Evolutionary conservation across 2,329 filamentous ascomycete genomes (phyloP).

Genomic region (Alternaria brassicae): DNA sequence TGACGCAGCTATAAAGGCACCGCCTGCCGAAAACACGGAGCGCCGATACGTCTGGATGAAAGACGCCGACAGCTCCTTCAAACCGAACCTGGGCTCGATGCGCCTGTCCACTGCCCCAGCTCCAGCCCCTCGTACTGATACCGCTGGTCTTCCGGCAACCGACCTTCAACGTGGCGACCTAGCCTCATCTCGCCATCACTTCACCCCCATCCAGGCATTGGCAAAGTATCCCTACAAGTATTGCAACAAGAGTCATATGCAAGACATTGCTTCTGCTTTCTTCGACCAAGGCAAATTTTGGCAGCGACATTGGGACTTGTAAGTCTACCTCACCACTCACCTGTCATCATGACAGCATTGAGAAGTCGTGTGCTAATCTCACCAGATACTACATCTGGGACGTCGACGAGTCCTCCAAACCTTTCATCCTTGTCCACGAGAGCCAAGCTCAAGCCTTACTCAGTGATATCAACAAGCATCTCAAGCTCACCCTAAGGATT

Average conservation of each 20-base stretch:
- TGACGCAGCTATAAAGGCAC: background rate
- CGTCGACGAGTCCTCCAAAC: constrained; percentile 51
- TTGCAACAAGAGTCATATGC: constrained; percentile 56
- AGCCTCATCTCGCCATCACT: constrained; percentile 45
- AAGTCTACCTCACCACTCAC: constrained; percentile 51
- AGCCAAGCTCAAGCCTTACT: constrained; percentile 71
- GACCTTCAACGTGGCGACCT: constrained; percentile 41
- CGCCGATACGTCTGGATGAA: constrained; percentile 31
- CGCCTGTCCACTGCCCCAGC: constrained; percentile 10
- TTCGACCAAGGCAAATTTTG: constrained; percentile 67
- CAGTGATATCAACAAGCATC: constrained; percentile 65
- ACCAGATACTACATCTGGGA: constrained; percentile 71
- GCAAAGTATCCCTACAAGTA: constrained; percentile 66
- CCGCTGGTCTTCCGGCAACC: constrained; percentile 20
- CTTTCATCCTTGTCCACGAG: constrained; percentile 72
- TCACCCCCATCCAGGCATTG: constrained; percentile 57
- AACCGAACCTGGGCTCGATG: constrained; percentile 26
- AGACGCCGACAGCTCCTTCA: constrained; percentile 33
- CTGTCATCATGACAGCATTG: constrained; percentile 2
- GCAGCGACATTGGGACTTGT: constrained; percentile 77
- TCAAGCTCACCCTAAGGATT: constrained; percentile 64
- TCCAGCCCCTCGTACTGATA: background rate
- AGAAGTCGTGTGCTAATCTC: background rate
- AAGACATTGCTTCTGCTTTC: constrained; percentile 61
- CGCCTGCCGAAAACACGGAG: constrained; percentile 19